These are phyloP conservation scores for Termitomyces sp. DNA, from an alignment of 768 basidiomycete genomes.

Conservation along the genomic window DNA sequence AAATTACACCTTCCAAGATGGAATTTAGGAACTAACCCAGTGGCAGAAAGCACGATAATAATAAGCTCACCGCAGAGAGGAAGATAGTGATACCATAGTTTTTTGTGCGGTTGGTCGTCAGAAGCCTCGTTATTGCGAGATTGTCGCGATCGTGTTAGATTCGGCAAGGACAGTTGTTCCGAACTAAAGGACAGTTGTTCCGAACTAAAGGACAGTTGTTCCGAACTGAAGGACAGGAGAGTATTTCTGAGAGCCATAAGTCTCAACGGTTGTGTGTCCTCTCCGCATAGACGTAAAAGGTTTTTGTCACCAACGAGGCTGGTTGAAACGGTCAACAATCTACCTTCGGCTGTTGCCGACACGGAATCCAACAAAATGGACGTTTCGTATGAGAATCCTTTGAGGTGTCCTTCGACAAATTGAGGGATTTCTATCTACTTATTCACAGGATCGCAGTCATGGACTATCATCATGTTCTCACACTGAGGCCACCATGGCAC, in stretches of 20 bases:
- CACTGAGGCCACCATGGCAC: slow-evolving; percentile 27
- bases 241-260: slow-evolving; percentile 16
- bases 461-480: neutral
- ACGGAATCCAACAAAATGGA: no score
- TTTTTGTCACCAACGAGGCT: no score
- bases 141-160: neutral
- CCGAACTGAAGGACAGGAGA: slow-evolving; percentile 17
- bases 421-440: no score
- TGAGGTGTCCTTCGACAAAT: no score
- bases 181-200: slow-evolving; percentile 15
- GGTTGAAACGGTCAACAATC: neutral
- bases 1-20: slow-evolving; percentile 29
- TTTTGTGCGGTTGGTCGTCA: slow-evolving; percentile 25
- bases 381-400: no score
- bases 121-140: neutral
- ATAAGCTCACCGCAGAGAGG: slow-evolving; percentile 45
- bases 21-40: neutral
- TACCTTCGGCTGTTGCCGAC: neutral
- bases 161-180: slow-evolving; percentile 11
- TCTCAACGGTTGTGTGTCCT: neutral
- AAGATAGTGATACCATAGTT: slow-evolving; percentile 52
- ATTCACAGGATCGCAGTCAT: neutral
- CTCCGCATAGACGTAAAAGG: slow-evolving; percentile 9
- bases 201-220: slow-evolving; percentile 14
- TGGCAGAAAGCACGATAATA: neutral